Conservation (phyloP, 2,329 filamentous ascomycete species). For the Sclerotiophoma versabilis region DNA sequence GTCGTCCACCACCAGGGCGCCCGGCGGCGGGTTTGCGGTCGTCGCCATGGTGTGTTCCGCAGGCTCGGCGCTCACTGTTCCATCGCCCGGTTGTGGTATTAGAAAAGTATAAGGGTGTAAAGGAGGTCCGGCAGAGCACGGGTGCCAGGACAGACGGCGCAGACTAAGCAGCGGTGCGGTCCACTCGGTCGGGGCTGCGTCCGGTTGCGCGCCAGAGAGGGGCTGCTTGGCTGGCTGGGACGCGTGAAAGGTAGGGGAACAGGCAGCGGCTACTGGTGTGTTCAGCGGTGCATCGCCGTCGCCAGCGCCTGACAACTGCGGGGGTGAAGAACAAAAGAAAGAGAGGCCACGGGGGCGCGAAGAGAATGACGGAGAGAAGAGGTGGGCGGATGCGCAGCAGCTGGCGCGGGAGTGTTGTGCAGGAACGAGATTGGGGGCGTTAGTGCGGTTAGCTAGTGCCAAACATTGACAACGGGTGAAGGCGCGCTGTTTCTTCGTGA, state of each 20-base stretch:
- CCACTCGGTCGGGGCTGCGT: neutral
- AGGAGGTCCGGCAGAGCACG: constrained; percentile 1
- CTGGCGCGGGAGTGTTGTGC: constrained; percentile 11
- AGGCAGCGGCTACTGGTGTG: constrained; percentile 14
- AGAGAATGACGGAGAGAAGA: constrained; percentile 17
- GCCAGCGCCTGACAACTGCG: constrained; percentile 9
- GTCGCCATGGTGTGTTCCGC: constrained; percentile 50
- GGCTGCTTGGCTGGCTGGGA: constrained; percentile 8
- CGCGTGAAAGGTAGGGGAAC: constrained; percentile 16
- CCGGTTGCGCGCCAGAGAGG: constrained; percentile 6
- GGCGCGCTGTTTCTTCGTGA: constrained; percentile 13
- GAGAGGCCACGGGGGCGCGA: constrained; percentile 17
- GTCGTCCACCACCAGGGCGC: constrained; percentile 51
- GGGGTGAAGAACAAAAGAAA: constrained; percentile 13
- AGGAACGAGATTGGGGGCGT: constrained; percentile 23
- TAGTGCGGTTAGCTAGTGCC: constrained; percentile 15
- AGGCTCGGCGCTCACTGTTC: constrained; percentile 28
- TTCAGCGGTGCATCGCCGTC: constrained; percentile 8
- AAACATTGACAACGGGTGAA: constrained; percentile 27
- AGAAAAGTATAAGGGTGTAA: constrained; percentile 9
- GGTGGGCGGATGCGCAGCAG: constrained; percentile 5
- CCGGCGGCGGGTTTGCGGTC: constrained; percentile 50
- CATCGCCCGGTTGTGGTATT: constrained; percentile 34
- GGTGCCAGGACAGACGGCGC: neutral
- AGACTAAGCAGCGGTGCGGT: constrained; percentile 1